These are phyloP conservation scores for Cladophialophora carrionii DNA, from an alignment of 2,329 filamentous ascomycete species.

Conservation along the genomic window DNA sequence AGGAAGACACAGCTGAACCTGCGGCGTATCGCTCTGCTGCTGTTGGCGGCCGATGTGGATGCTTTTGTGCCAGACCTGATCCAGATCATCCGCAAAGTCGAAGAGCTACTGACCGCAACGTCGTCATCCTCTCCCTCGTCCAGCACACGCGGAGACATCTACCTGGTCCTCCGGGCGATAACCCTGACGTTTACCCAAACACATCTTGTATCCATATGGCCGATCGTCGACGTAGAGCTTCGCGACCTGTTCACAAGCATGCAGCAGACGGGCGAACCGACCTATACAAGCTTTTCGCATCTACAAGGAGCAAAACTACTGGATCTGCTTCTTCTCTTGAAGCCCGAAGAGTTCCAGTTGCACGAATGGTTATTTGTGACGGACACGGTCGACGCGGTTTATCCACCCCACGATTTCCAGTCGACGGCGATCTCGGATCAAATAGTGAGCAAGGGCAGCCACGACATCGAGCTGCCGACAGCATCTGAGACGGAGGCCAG, in stretches of 20 bases:
- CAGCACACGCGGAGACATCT: constrained; percentile 83
- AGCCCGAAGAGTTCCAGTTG: constrained; percentile 96
- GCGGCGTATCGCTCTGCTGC: constrained; percentile 75
- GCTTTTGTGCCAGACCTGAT: constrained; percentile 77
- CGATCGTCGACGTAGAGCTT: constrained; percentile 82
- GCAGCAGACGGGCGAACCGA: constrained; percentile 70
- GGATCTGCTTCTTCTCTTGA: constrained; percentile 80
- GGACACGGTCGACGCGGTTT: constrained; percentile 94
- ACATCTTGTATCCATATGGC: constrained; percentile 85
- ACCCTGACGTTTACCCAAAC: constrained; percentile 76
- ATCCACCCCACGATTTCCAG: constrained; percentile 70
- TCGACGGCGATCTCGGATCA: constrained; percentile 75
- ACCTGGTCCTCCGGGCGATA: constrained; percentile 82
- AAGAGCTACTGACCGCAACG: constrained; percentile 82
- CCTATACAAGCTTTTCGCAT: constrained; percentile 74
- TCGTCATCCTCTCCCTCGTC: constrained; percentile 90
- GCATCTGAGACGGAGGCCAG: constrained; percentile 40
- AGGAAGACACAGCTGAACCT: constrained; percentile 89
- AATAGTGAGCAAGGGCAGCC: constrained; percentile 22
- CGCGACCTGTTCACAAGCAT: constrained; percentile 71
- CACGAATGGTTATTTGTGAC: constrained; percentile 97
- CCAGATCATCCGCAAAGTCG: constrained; percentile 76
- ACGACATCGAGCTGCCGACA: constrained; percentile 31
- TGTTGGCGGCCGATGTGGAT: constrained; percentile 77
- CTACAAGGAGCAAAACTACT: constrained; percentile 93